phyloP scores from a whole-genome alignment of 1,284 basidiomycete genomes.

The Ganoderma sinense region DNA sequence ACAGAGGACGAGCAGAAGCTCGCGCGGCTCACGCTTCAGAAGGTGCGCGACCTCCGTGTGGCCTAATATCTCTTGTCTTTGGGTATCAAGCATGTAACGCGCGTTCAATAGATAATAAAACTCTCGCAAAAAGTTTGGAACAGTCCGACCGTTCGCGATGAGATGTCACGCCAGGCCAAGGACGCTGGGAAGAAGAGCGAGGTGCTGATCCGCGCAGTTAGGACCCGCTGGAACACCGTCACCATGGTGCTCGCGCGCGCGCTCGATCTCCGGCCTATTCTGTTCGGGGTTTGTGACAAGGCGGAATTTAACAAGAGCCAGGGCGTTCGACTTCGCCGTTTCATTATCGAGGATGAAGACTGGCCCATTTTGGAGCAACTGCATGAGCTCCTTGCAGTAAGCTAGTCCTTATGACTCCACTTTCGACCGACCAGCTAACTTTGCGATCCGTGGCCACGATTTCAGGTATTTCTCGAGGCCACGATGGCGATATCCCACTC shows the following conservation, averaged over 20 bases:
- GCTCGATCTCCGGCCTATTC: conserved; percentile 16
- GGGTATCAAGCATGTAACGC: not conserved
- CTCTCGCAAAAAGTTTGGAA: too few species aligned
- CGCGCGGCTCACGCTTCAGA: not conserved
- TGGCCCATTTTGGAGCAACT: conserved; percentile 29
- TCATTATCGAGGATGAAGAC: conserved; percentile 22
- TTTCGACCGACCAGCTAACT: too few species aligned
- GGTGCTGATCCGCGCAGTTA: conserved; percentile 28
- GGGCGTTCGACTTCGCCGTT: conserved; percentile 7
- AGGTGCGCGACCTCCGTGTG: not conserved
- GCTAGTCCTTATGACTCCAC: too few species aligned
- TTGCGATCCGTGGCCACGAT: too few species aligned
- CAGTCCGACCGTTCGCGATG: not conserved
- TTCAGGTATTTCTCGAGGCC: conserved; percentile 1
- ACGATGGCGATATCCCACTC: conserved; percentile 30
- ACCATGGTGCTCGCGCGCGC: conserved; percentile 26
- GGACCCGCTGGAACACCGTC: conserved; percentile 33
- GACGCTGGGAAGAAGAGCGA: conserved; percentile 6
- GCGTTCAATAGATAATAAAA: not conserved
- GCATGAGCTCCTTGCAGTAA: not conserved
- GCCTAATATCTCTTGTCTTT: not conserved
- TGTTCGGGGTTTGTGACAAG: conserved; percentile 18
- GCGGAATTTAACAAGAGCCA: conserved; percentile 15
- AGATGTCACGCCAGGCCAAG: conserved; percentile 22
- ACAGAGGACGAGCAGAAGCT: conserved; percentile 4